Evolutionary conservation across 768 basidiomycete genomes (phyloP).

Genomic region (Macrolepiota dolichaula): DNA sequence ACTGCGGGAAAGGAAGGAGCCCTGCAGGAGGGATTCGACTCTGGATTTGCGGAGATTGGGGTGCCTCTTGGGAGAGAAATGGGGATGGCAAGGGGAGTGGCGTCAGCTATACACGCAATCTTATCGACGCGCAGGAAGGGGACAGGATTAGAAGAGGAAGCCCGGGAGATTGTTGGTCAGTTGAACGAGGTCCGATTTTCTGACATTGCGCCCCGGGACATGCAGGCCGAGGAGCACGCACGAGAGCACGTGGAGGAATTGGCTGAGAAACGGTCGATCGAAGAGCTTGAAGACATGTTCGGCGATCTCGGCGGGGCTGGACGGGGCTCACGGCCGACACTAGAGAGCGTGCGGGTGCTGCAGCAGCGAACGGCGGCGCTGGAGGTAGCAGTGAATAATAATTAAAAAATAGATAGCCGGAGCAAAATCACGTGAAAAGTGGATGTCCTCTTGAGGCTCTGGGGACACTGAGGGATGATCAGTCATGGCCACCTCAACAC

Average conservation of each 20-base stretch:
- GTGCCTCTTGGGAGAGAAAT: slow-evolving; percentile 74
- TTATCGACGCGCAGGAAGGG: slow-evolving; percentile 30
- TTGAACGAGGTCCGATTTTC: slow-evolving; percentile 62
- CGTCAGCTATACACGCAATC: slow-evolving; percentile 59
- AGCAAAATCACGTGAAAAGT: neutral
- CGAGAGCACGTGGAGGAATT: slow-evolving; percentile 53
- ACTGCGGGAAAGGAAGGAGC: slow-evolving; percentile 85
- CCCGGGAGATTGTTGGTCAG: slow-evolving; percentile 49
- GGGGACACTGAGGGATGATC: neutral
- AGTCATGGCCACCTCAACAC: slow-evolving; percentile 42
- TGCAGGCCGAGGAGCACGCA: slow-evolving; percentile 78
- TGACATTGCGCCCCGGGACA: slow-evolving; percentile 72
- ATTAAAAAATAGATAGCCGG: slow-evolving; percentile 3
- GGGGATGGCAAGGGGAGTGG: slow-evolving; percentile 72
- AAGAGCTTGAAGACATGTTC: slow-evolving; percentile 41
- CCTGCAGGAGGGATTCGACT: slow-evolving; percentile 89
- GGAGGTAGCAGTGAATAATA: neutral
- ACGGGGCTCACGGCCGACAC: slow-evolving; percentile 28
- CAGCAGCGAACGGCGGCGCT: neutral
- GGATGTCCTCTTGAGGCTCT: neutral
- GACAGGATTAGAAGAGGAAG: slow-evolving; percentile 24
- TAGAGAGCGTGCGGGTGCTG: neutral
- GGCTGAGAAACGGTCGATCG: slow-evolving; percentile 45
- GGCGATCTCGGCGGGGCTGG: slow-evolving; percentile 18
- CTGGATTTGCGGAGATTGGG: slow-evolving; percentile 71